phyloP scores from a whole-genome alignment of 2,329 filamentous ascomycete genomes.

The Talaromyces sp. region DNA sequence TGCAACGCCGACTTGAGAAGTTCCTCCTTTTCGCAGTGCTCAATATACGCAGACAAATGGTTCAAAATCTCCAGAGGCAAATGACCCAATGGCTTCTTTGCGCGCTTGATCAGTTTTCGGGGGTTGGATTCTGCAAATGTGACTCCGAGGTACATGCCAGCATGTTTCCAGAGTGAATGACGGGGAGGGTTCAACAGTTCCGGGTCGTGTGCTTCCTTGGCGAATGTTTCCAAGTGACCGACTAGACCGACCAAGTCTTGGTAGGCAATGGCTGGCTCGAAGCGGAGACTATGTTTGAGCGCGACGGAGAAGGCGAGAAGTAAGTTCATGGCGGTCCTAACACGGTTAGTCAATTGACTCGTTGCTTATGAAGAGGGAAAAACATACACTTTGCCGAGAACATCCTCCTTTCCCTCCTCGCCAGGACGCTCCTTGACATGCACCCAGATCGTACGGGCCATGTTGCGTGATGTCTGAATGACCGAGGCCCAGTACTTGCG shows the following conservation, averaged over 20 bases:
- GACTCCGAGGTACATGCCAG: slow-evolving; percentile 71
- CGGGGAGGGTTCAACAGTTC: slow-evolving; percentile 34
- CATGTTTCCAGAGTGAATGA: slow-evolving; percentile 58
- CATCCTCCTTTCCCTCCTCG: slow-evolving; percentile 59
- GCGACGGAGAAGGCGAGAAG: slow-evolving; percentile 73
- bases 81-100: slow-evolving; percentile 71
- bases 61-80: slow-evolving; percentile 78
- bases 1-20: slow-evolving; percentile 37
- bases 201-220: slow-evolving; percentile 55
- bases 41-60: slow-evolving; percentile 66
- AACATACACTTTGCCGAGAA: slow-evolving; percentile 63
- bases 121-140: slow-evolving; percentile 76
- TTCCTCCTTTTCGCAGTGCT: slow-evolving; percentile 53
- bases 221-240: slow-evolving; percentile 71
- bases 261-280: slow-evolving; percentile 77
- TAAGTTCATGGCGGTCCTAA: slow-evolving; percentile 67
- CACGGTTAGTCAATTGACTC: not conserved
- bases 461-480: slow-evolving; percentile 54
- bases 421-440: slow-evolving; percentile 63
- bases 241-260: slow-evolving; percentile 69
- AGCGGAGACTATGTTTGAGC: slow-evolving; percentile 78
- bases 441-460: slow-evolving; percentile 76
- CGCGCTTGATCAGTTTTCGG: slow-evolving; percentile 70
- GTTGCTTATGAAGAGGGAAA: not conserved
- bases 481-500: slow-evolving; percentile 61